Conservation (phyloP, 2,329 filamentous ascomycete genomes). For the Beauveria medogensis region DNA sequence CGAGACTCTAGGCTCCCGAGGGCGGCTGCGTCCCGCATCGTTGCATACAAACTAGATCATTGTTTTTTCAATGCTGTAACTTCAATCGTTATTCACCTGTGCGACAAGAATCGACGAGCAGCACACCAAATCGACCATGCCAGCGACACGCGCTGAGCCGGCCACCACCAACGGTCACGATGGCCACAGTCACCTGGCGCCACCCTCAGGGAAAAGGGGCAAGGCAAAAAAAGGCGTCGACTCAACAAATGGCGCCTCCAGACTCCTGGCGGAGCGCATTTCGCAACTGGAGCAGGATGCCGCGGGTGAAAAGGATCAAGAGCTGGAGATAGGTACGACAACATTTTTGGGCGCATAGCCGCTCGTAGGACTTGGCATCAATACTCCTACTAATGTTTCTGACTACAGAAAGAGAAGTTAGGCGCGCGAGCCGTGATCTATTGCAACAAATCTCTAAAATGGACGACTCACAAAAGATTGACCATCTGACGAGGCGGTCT, state of each 20-base stretch:
- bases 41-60: background rate
- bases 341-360: slow-evolving; percentile 3
- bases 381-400: slow-evolving; percentile 9
- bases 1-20: background rate
- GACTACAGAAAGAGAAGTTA: slow-evolving; percentile 76
- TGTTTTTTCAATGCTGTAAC: slow-evolving; percentile 3
- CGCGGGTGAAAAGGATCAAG: slow-evolving; percentile 88
- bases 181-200: slow-evolving; percentile 27
- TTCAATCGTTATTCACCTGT: slow-evolving; percentile 6
- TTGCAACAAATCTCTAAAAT: slow-evolving; percentile 85
- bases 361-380: background rate
- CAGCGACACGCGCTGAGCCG: slow-evolving; percentile 33
- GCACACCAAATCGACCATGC: slow-evolving; percentile 23
- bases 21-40: background rate
- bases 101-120: slow-evolving; percentile 15
- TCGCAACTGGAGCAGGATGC: slow-evolving; percentile 91
- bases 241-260: slow-evolving; percentile 80
- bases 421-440: slow-evolving; percentile 86
- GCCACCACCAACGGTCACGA: slow-evolving; percentile 35
- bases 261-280: slow-evolving; percentile 86
- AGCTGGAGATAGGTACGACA: slow-evolving; percentile 80
- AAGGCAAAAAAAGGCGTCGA: slow-evolving; percentile 82
- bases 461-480: slow-evolving; percentile 84
- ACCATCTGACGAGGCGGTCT: slow-evolving; percentile 82
- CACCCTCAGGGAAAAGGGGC: slow-evolving; percentile 59